phyloP scores from a whole-genome alignment of 1,284 basidiomycete species.

The Trichosporon asahii region DNA sequence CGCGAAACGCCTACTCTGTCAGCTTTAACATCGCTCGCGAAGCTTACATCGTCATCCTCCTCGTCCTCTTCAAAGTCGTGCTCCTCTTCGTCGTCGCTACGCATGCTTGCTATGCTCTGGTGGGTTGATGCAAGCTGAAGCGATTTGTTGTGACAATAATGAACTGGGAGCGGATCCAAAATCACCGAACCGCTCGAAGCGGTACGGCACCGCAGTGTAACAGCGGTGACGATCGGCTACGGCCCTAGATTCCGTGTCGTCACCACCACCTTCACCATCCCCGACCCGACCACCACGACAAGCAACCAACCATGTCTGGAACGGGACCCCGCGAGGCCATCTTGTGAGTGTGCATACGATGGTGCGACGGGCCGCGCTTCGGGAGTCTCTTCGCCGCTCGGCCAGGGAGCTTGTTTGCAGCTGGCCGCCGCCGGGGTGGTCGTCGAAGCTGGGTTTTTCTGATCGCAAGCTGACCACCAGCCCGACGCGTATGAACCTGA shows the following conservation, averaged over 20 bases:
- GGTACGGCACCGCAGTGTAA: background rate
- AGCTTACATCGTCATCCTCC: slow-evolving; percentile 25
- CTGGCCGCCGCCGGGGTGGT: background rate
- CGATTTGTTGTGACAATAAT: background rate
- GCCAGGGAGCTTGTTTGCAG: too few relatives aligned
- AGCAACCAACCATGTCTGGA: slow-evolving; percentile 66
- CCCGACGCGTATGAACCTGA: slow-evolving; percentile 90
- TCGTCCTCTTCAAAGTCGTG: slow-evolving; percentile 27
- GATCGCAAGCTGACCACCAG: slow-evolving; percentile 26
- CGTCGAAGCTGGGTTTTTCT: background rate
- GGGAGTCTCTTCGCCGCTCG: background rate
- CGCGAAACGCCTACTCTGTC: slow-evolving; percentile 14
- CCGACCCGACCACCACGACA: background rate
- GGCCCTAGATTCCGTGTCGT: slow-evolving; percentile 2
- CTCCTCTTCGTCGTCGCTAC: slow-evolving; percentile 45
- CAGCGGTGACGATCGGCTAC: slow-evolving; percentile 6
- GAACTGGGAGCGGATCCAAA: slow-evolving; percentile 17
- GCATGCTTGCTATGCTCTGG: slow-evolving; percentile 23
- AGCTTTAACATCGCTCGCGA: background rate
- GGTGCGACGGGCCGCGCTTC: background rate
- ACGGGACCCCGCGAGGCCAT: slow-evolving; percentile 83
- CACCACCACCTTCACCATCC: background rate
- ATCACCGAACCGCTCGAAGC: background rate
- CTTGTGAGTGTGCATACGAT: slow-evolving; percentile 56
- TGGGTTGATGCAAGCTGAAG: background rate